Percentiles rank a stretch among this genome's conserved stretches.
These are phyloP conservation scores for Crepidotus variabilis DNA, from an alignment of 768 basidiomycete species.

Conservation along the genomic window DNA sequence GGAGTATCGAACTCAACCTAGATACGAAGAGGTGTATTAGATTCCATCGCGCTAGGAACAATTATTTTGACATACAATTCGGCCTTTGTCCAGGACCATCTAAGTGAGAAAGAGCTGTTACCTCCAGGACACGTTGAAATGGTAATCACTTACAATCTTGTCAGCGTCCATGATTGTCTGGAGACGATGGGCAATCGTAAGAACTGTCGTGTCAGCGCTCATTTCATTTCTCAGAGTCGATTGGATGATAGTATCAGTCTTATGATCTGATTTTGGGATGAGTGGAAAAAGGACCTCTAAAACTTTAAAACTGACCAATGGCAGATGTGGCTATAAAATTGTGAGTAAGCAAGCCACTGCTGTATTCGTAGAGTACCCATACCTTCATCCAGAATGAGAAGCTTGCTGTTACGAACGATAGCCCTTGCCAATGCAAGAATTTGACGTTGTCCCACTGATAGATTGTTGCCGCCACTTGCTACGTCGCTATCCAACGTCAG, in stretches of 20 bases:
- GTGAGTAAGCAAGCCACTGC: not conserved
- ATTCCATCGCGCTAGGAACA: not conserved
- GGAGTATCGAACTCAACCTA: conserved; percentile 19
- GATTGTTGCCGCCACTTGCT: conserved; percentile 59
- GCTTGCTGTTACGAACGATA: conserved; percentile 51
- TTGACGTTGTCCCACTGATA: conserved; percentile 76
- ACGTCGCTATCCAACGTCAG: conserved; percentile 44
- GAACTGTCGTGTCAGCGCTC: conserved; percentile 51
- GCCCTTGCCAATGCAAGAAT: conserved; percentile 66
- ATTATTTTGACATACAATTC: conserved; percentile 34
- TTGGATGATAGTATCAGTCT: conserved; percentile 69
- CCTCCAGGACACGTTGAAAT: conserved; percentile 14
- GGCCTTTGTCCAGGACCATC: conserved; percentile 52
- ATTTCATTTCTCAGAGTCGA: conserved; percentile 64
- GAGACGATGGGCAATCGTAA: conserved; percentile 70
- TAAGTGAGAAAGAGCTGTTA: conserved; percentile 7
- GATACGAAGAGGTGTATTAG: not conserved
- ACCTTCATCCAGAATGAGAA: conserved; percentile 58
- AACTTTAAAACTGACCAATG: conserved; percentile 31
- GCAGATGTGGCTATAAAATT: conserved; percentile 35
- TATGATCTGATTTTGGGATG: conserved; percentile 35
- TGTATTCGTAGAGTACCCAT: not conserved
- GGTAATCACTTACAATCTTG: conserved; percentile 35
- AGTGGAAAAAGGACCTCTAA: not conserved
- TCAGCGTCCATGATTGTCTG: conserved; percentile 69